These are phyloP conservation scores for Farysia itapuensis DNA, from an alignment of 1,284 basidiomycete genomes.

Conservation along the genomic window DNA sequence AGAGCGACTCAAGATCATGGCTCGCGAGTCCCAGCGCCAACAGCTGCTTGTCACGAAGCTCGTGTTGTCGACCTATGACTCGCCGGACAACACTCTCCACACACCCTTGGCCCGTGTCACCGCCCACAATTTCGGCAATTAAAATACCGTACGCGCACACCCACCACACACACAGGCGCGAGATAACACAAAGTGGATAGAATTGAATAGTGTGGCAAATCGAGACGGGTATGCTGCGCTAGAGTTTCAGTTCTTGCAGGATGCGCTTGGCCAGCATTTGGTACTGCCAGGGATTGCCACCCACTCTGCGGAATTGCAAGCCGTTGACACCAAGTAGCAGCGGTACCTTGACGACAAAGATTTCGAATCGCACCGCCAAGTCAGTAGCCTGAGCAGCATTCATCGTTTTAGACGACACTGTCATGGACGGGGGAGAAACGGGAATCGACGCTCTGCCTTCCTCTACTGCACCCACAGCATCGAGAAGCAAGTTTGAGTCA, in stretches of 20 bases:
- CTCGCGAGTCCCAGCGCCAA: no score
- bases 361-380: constrained; percentile 54
- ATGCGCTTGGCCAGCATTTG: constrained; percentile 95
- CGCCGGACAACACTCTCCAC: no score
- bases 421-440: constrained; percentile 2
- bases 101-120: no score
- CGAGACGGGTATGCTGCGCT: no score
- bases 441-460: constrained; percentile 1
- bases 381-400: constrained; percentile 34
- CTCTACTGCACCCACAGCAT: neutral
- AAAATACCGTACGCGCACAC: no score
- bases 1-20: no score
- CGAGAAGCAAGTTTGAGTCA: constrained; percentile 26
- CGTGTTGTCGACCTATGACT: no score
- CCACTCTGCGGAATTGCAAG: constrained; percentile 87
- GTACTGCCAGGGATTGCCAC: constrained; percentile 89
- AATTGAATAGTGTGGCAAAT: no score
- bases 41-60: no score
- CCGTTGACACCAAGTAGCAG: constrained; percentile 85
- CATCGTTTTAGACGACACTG: constrained; percentile 25
- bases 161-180: no score
- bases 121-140: no score
- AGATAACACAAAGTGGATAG: no score
- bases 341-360: constrained; percentile 64
- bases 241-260: constrained; percentile 84